A percentile compares a stretch with the other conserved stretches of the same genome.
phyloP scores from a whole-genome alignment of 139 green algal species.

The Diplosphaera chodatii region DNA sequence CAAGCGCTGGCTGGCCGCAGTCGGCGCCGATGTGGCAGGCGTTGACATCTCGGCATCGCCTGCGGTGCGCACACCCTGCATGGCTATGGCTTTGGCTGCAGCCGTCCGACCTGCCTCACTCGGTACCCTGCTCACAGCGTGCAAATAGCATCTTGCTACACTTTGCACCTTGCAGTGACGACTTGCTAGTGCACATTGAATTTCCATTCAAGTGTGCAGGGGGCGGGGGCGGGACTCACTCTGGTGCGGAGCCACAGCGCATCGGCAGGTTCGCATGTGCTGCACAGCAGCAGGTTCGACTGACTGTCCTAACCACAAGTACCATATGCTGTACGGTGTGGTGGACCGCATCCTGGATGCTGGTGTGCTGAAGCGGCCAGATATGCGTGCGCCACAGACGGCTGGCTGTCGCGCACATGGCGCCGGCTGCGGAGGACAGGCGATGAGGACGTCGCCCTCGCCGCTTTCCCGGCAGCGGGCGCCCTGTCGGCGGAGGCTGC shows the following conservation, averaged over 20 bases:
- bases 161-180: too few relatives aligned
- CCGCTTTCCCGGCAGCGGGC: conserved; percentile 25
- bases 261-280: too few relatives aligned
- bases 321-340: too few relatives aligned
- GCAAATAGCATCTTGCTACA: too few relatives aligned
- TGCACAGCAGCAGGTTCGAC: too few relatives aligned
- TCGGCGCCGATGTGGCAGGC: neutral
- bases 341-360: too few relatives aligned
- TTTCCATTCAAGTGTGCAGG: neutral
- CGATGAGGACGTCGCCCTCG: conserved; percentile 12
- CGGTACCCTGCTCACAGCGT: too few relatives aligned
- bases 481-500: conserved; percentile 24
- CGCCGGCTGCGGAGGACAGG: neutral
- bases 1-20: neutral
- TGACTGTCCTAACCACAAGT: too few relatives aligned
- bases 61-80: too few relatives aligned
- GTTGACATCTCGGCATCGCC: neutral
- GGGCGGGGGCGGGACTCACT: neutral
- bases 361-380: neutral
- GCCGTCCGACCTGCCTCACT: too few relatives aligned
- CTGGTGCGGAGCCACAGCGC: neutral
- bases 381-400: neutral
- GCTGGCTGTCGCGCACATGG: neutral
- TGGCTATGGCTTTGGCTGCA: too few relatives aligned
- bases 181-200: too few relatives aligned